Base-by-base conservation (phyloP, 2,329 filamentous ascomycete species). In the Diaporthe citri region DNA sequence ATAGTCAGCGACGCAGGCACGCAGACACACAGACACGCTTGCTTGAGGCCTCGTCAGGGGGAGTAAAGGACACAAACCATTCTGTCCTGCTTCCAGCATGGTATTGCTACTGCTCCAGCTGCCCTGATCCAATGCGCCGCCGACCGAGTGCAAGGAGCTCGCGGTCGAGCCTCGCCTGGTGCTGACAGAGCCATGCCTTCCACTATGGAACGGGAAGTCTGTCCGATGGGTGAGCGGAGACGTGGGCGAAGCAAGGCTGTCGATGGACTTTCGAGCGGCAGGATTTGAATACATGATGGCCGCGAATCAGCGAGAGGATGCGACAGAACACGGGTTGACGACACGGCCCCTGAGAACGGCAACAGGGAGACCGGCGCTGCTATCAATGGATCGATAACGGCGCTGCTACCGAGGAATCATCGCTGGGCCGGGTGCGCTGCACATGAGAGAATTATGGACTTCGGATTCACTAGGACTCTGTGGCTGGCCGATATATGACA, bases 111-210 rank as follows among this genome's bases (percentile, higher is more conserved):
- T 85, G 75, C 87, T 85, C 86, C 90, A 87, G 83, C 83, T 88
- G 79, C 81, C 87, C 2, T 89, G 86, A 81, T 98, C 95, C 76
- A 97, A 86, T 48, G 91, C 89, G n/a, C 95, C 95, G 76, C 95
- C 95, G 82, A 97, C 92, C 43, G 96, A 98, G 81, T 93, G 92
- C 79, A 96, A 91, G 31, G 96, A 98, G 87, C 95, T 97, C 59
- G 96, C 93, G 36, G 92, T 94, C 72, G 97, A 98, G 77, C 92
- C 94, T 83, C 95, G 90, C 81, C 96, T 89, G 64, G 75, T 75
- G 28, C 75, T 76, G 60, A 75, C 73, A 41, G 75, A 76, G 31
- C 75, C 73, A 72, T 75, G 75, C 48, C 75, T 75, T 41, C 48
- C 57, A 36, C 86, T 90, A 83, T 88, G 90, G 83, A 88, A 93